A percentile compares a stretch with the other conserved stretches of the same genome.
phyloP scores from a whole-genome alignment of 345 rosid species.

The Orychophragmus violaceus region DNA sequence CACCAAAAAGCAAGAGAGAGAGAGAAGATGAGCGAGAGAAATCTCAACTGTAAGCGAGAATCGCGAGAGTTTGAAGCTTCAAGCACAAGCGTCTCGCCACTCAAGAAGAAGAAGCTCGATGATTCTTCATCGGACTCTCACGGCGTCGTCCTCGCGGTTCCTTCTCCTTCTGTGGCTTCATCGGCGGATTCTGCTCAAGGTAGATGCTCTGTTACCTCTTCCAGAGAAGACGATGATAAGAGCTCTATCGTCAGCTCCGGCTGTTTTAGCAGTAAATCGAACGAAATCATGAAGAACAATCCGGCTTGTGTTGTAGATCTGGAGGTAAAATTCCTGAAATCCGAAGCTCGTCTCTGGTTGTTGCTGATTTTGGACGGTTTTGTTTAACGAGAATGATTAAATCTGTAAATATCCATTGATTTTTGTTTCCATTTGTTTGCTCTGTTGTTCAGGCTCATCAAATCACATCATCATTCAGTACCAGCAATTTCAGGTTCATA shows the following conservation, averaged over 20 bases:
- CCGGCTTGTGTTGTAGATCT: conserved; percentile 37
- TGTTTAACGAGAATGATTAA: too few relatives aligned
- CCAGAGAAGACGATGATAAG: conserved; percentile 19
- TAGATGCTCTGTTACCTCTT: not conserved
- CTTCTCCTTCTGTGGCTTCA: conserved; percentile 9
- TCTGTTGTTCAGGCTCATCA: conserved; percentile 4
- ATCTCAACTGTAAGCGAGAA: conserved; percentile 30
- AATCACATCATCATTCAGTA: conserved; percentile 31
- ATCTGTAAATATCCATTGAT: not conserved
- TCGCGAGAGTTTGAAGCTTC: conserved; percentile 28
- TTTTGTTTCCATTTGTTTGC: not conserved
- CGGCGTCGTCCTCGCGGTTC: not conserved
- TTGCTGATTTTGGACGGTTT: not conserved
- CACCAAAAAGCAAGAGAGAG: conserved; percentile 7
- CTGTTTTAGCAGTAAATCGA: conserved; percentile 38
- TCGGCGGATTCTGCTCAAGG: conserved; percentile 23
- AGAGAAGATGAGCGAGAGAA: conserved; percentile 37
- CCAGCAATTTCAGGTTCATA: conserved; percentile 36
- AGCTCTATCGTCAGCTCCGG: conserved; percentile 27
- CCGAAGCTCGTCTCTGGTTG: not conserved
- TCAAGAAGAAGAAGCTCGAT: conserved; percentile 32
- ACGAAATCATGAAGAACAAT: conserved; percentile 32
- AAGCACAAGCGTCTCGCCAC: conserved; percentile 23
- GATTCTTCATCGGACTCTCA: conserved; percentile 4
- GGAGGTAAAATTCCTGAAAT: conserved; percentile 34